A percentile compares a stretch with the other conserved stretches of the same genome.
Evolutionary conservation across 176 grass and related monocot species (phyloP).

Genomic region (Melocanna baccifera): DNA sequence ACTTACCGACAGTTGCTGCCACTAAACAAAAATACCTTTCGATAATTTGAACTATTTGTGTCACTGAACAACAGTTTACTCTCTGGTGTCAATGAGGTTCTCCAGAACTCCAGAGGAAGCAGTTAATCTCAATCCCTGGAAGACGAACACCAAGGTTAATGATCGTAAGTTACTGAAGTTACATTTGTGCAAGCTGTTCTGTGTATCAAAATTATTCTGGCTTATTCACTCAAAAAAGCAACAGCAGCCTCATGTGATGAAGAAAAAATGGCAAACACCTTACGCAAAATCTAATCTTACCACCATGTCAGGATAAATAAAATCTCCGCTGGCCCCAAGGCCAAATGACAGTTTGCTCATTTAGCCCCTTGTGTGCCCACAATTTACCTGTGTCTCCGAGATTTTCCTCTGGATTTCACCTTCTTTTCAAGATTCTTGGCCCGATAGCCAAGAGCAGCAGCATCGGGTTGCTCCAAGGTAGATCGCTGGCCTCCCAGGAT

Average conservation of each 20-base stretch:
- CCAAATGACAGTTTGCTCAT: constrained; percentile 13
- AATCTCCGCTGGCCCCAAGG: neutral
- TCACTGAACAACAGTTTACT: neutral
- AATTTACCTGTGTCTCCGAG: constrained; percentile 50
- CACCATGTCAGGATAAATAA: neutral
- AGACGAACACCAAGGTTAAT: constrained; percentile 13
- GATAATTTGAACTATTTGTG: neutral
- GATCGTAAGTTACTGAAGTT: neutral
- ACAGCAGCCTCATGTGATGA: constrained; percentile 11
- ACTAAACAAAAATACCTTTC: constrained; percentile 7
- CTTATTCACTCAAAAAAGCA: neutral
- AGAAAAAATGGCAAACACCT: neutral
- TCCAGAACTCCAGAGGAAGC: neutral
- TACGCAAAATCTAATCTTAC: constrained; percentile 19
- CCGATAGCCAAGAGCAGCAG: constrained; percentile 63
- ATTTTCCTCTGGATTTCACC: constrained; percentile 70
- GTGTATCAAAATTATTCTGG: constrained; percentile 8
- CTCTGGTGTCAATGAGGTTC: neutral
- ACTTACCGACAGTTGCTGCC: neutral
- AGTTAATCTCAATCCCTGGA: neutral
- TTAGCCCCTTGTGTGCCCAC: neutral
- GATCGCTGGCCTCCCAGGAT: constrained; percentile 22
- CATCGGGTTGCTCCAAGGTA: constrained; percentile 52
- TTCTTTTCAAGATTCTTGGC: constrained; percentile 82
- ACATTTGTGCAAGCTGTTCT: constrained; percentile 16